Evolutionary conservation across 31 red algal genomes (phyloP), one percentile per base, ranked within the genome.

Genomic region (Pterothamnion heteromorphum): DNA sequence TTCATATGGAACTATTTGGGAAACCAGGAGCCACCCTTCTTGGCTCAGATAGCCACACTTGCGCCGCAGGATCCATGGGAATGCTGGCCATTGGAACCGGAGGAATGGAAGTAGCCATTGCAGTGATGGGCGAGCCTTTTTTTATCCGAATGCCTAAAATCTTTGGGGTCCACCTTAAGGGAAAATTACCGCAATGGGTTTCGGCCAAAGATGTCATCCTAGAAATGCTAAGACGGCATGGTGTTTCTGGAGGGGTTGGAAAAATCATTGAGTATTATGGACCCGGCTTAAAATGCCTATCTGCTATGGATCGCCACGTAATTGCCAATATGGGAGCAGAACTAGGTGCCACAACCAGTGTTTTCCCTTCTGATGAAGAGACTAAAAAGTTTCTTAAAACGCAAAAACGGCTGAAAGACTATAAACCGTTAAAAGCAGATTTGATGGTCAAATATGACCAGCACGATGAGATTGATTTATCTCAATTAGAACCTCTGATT

Each of bases 271-370:
- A 96, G 85, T 96, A 96, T 57, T 95, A 93, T 90, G 95, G 95
- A 2, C 39, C 71, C 2, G 95, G 95, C 57, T 93, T 92, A 2
- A 90, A 95, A 21, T 96, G 90, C 22, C 36, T 96, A 1, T 89
- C 82, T 58, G 94, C 93, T 81, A 96, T 93, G 3, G 95, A 93
- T 0, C 94, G 90, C 84, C 93, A 57, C 38, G 93, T 93, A 3
- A 96, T 96, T 39, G 93, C 93, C 22, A 96, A 96, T 39, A 95
- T 95, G 95, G 95, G 95, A 2, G 95, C 95, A n/a, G 95, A 96
- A 39, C 92, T 96, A 34, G 95, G 95, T 9, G 95, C 95, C 5
- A 96, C 95, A 0, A 96, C 95, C 58, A 88, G 90, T 1, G n/a
- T 94, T 14, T 96, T 96, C 84, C 89, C 82, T 0, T 96, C 94